A percentile compares a stretch with the other conserved stretches of the same genome.
Conservation (phyloP, 2,329 filamentous ascomycete species). For the Curvularia sp. region DNA sequence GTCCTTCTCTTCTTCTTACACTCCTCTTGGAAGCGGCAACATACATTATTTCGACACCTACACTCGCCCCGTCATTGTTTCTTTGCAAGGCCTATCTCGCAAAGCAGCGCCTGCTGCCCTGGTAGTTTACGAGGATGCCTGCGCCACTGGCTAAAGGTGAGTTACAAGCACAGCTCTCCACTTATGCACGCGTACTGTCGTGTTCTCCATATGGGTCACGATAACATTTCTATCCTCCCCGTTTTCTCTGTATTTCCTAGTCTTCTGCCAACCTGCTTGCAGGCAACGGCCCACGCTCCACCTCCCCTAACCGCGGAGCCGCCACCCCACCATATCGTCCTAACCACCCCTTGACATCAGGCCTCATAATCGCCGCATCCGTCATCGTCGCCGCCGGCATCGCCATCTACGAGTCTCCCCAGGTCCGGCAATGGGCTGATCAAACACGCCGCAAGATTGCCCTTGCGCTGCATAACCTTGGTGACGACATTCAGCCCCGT, state of each 20-base stretch:
- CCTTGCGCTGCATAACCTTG: slow-evolving; percentile 64
- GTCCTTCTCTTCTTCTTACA: slow-evolving; percentile 8
- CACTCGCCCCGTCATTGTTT: not conserved
- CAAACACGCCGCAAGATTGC: slow-evolving; percentile 68
- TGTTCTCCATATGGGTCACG: slow-evolving; percentile 21
- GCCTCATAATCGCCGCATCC: slow-evolving; percentile 68
- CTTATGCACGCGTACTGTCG: slow-evolving; percentile 35
- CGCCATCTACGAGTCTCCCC: slow-evolving; percentile 69
- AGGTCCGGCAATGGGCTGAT: slow-evolving; percentile 68
- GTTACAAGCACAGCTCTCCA: slow-evolving; percentile 27
- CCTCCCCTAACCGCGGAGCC: slow-evolving; percentile 17
- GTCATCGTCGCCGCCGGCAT: slow-evolving; percentile 68
- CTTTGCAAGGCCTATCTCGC: not conserved
- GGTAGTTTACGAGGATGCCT: slow-evolving; percentile 38
- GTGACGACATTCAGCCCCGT: slow-evolving; percentile 64
- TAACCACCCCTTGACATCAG: slow-evolving; percentile 53
- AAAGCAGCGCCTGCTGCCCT: not conserved
- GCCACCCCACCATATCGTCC: slow-evolving; percentile 26
- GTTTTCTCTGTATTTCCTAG: not conserved
- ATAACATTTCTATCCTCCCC: not conserved
- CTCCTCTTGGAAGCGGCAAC: not conserved
- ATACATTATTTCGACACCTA: not conserved
- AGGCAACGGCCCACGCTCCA: slow-evolving; percentile 35
- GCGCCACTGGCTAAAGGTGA: slow-evolving; percentile 54
- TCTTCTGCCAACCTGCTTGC: slow-evolving; percentile 44